phyloP scores from a whole-genome alignment of 2,329 filamentous ascomycete species.

The Penicillium sp. region DNA sequence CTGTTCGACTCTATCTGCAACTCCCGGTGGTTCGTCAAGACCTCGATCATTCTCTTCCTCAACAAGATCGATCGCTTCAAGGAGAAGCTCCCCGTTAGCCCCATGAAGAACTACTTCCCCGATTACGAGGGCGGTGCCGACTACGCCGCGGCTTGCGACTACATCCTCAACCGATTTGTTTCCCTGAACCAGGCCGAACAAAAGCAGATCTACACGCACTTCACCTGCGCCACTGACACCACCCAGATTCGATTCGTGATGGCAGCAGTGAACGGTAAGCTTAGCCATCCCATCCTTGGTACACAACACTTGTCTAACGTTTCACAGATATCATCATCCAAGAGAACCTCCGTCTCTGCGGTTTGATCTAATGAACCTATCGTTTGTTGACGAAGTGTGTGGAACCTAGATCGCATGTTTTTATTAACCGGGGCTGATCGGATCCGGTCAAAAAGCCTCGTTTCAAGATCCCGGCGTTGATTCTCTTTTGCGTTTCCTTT shows the following conservation, averaged over 20 bases:
- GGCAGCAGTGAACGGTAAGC: slow-evolving; percentile 94
- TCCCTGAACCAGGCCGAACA: slow-evolving; percentile 98
- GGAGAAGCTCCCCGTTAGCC: slow-evolving; percentile 69
- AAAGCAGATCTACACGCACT: slow-evolving; percentile 99
- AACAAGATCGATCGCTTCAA: slow-evolving; percentile 76
- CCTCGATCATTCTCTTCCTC: slow-evolving; percentile 69
- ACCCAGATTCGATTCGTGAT: slow-evolving; percentile 99
- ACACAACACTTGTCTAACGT: background rate
- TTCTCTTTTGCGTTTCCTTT: slow-evolving; percentile 12
- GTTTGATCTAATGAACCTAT: slow-evolving; percentile 73
- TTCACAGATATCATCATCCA: slow-evolving; percentile 95
- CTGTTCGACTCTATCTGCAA: slow-evolving; percentile 72
- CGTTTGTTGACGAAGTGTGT: slow-evolving; percentile 28
- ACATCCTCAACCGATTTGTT: slow-evolving; percentile 98
- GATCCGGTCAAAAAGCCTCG: slow-evolving; percentile 26
- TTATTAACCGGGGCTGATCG: slow-evolving; percentile 30
- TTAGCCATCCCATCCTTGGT: slow-evolving; percentile 2
- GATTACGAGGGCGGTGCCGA: slow-evolving; percentile 89
- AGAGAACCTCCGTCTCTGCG: slow-evolving; percentile 95
- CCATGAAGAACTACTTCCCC: slow-evolving; percentile 74
- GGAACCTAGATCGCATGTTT: slow-evolving; percentile 34
- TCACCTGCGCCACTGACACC: slow-evolving; percentile 97
- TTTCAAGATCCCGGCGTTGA: slow-evolving; percentile 27
- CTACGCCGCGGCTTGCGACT: slow-evolving; percentile 94
- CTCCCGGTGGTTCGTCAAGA: slow-evolving; percentile 70